phyloP scores from a whole-genome alignment of 208 protist species.

The Trypanosoma grayi region DNA sequence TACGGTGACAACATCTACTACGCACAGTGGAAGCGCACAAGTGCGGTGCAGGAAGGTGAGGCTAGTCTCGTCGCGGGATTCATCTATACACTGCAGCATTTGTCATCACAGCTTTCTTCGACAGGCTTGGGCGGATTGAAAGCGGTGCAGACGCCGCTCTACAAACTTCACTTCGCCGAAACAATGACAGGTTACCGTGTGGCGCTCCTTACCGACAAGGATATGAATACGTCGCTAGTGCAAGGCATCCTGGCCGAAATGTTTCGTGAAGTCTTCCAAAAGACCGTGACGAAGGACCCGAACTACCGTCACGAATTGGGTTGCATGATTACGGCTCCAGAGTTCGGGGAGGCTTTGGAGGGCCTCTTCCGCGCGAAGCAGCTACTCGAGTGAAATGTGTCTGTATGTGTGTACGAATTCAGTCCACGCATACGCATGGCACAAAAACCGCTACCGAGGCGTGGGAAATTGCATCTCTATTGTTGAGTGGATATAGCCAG shows the following conservation, averaged over 20 bases:
- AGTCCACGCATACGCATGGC: no score
- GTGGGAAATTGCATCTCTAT: no score
- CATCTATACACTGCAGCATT: constrained; percentile 86
- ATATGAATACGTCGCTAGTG: constrained; percentile 42
- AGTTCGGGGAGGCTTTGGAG: constrained; percentile 71
- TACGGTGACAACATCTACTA: constrained; percentile 87
- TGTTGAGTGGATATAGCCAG: no score
- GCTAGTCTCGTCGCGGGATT: constrained; percentile 81
- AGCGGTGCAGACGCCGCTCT: constrained; percentile 76
- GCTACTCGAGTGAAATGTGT: constrained; percentile 28
- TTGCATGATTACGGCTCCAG: constrained; percentile 40
- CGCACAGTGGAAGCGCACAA: constrained; percentile 78
- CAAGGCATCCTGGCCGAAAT: constrained; percentile 52
- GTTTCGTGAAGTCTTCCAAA: constrained; percentile 60
- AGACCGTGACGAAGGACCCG: constrained; percentile 59
- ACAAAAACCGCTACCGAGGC: no score
- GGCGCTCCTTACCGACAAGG: constrained; percentile 69
- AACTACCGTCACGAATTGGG: constrained; percentile 70
- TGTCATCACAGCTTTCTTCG: constrained; percentile 74
- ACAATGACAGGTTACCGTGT: constrained; percentile 86
- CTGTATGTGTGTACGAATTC: neutral
- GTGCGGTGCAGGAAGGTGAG: constrained; percentile 70
- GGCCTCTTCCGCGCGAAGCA: constrained; percentile 45
- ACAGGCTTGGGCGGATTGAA: constrained; percentile 47
- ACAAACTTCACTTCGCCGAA: constrained; percentile 87